Conservation (phyloP, 2,329 filamentous ascomycete genomes). For the Periconia sp. region DNA sequence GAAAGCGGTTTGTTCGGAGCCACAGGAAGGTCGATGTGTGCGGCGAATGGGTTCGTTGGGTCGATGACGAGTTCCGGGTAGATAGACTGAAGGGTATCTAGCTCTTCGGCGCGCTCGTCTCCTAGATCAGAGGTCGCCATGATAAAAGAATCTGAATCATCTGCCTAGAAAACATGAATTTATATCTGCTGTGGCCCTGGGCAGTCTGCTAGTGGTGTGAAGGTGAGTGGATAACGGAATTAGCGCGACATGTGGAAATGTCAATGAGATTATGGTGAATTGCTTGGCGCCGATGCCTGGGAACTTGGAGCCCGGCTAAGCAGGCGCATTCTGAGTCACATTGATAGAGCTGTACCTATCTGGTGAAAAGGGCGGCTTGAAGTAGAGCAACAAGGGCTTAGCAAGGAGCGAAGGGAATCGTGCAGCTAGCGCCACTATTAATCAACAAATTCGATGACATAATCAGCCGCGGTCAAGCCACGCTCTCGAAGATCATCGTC, state of each 20-base stretch:
- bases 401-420: slow-evolving; percentile 1
- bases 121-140: slow-evolving; percentile 45
- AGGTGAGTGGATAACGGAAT: no score
- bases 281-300: no score
- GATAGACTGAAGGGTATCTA: slow-evolving; percentile 65
- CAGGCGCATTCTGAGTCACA: slow-evolving; percentile 24
- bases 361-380: slow-evolving; percentile 6
- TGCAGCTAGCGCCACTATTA: slow-evolving; percentile 2
- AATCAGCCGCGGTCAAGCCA: slow-evolving; percentile 12
- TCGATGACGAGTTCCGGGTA: slow-evolving; percentile 65
- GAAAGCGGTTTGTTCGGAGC: slow-evolving; percentile 59
- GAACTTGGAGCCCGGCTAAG: no score
- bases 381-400: no score
- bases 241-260: no score
- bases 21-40: slow-evolving; percentile 62
- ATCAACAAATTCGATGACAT: slow-evolving; percentile 10
- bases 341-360: background rate
- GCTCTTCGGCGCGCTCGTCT: slow-evolving; percentile 66
- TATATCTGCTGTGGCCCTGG: no score
- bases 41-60: slow-evolving; percentile 48
- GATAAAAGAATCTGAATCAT: background rate
- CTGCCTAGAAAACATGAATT: no score
- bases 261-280: no score
- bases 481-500: slow-evolving; percentile 17
- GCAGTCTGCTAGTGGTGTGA: no score